Conservation (phyloP, 257 asterid species). For the Fraxinus americana region DNA sequence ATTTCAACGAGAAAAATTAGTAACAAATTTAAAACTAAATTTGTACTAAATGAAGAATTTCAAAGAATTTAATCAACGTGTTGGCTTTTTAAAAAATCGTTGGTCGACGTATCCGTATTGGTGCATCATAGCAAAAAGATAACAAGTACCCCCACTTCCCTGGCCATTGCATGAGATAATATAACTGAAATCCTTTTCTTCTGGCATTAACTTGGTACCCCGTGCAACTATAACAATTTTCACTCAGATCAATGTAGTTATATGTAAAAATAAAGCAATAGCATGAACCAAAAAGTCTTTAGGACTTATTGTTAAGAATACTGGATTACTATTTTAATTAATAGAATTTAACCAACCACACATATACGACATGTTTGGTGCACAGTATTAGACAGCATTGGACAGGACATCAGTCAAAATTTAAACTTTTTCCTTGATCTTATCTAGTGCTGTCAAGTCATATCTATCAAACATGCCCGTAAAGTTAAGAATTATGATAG, state of each 20-base stretch:
- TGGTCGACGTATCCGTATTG: no score
- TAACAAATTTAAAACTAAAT: no score
- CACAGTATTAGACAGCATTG: not conserved
- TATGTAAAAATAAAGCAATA: not conserved
- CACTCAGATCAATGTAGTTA: not conserved
- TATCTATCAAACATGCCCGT: not conserved
- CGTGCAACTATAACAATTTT: not conserved
- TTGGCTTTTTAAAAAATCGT: no score
- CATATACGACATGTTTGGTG: not conserved
- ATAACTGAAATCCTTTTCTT: not conserved
- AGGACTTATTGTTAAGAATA: constrained; percentile 21
- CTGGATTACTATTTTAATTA: constrained; percentile 19
- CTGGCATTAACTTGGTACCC: not conserved
- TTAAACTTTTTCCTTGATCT: not conserved
- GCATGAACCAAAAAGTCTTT: constrained; percentile 1
- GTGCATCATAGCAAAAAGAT: not conserved
- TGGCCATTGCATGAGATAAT: not conserved
- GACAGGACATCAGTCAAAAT: not conserved
- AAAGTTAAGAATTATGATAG: not conserved
- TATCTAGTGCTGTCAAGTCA: not conserved
- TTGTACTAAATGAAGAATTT: no score
- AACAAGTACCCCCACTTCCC: not conserved
- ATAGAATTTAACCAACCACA: constrained; percentile 17
- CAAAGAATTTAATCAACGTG: no score
- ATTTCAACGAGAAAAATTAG: no score